Evolutionary conservation across 2,329 filamentous ascomycete genomes (phyloP).

Genomic region (Diaporthe ilicicola): DNA sequence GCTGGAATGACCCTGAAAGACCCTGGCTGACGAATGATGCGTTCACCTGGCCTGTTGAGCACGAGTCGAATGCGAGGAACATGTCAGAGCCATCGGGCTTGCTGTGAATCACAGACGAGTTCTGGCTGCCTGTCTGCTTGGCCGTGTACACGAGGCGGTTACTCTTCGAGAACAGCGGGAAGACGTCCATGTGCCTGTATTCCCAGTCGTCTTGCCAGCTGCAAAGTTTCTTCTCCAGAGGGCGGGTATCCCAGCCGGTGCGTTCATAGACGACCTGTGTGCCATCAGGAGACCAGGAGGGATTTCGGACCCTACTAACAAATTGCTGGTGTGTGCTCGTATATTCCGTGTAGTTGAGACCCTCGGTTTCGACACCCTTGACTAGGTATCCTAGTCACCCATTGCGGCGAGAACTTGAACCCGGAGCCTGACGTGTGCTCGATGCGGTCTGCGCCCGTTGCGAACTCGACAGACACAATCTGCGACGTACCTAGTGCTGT

Average conservation of each 20-base stretch:
- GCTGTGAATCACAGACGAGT: slow-evolving; percentile 42
- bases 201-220: slow-evolving; percentile 51
- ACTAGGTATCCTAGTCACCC: slow-evolving; percentile 40
- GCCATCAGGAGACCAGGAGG: slow-evolving; percentile 47
- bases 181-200: slow-evolving; percentile 53
- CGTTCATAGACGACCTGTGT: slow-evolving; percentile 39
- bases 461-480: slow-evolving; percentile 49
- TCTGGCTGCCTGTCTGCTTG: slow-evolving; percentile 51
- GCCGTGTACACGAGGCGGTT: slow-evolving; percentile 45
- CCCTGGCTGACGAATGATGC: slow-evolving; percentile 40
- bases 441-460: slow-evolving; percentile 45
- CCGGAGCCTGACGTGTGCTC: slow-evolving; percentile 41
- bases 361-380: slow-evolving; percentile 40
- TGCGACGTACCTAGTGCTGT: slow-evolving; percentile 41
- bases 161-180: slow-evolving; percentile 44
- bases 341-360: slow-evolving; percentile 41
- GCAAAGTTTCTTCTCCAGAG: slow-evolving; percentile 47
- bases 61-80: slow-evolving; percentile 13
- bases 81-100: slow-evolving; percentile 39
- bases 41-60: not conserved
- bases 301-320: slow-evolving; percentile 32
- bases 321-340: slow-evolving; percentile 32
- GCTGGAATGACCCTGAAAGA: slow-evolving; percentile 49
- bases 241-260: slow-evolving; percentile 41
- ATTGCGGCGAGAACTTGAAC: slow-evolving; percentile 42